A percentile compares a stretch with the other conserved stretches of the same genome.
These are phyloP conservation scores for Penicillium sp. DNA, from an alignment of 2,329 filamentous ascomycete genomes.

Conservation along the genomic window DNA sequence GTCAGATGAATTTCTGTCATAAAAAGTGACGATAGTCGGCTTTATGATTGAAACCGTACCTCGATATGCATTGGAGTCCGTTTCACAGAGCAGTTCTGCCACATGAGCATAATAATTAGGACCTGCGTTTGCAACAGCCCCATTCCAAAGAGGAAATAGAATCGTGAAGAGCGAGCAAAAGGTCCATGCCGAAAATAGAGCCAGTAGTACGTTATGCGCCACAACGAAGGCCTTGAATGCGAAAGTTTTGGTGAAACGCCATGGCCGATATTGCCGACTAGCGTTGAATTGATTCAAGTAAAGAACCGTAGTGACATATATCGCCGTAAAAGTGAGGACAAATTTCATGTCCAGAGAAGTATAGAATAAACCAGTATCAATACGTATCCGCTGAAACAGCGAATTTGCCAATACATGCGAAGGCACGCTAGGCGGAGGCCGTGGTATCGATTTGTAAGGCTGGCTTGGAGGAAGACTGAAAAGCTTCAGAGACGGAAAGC, in stretches of 20 bases:
- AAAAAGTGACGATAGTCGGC: background rate
- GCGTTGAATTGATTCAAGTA: conserved; percentile 23
- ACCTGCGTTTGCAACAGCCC: background rate
- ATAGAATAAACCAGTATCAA: conserved; percentile 15
- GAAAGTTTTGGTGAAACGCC: conserved; percentile 17
- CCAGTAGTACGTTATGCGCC: conserved; percentile 19
- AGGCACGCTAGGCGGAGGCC: background rate
- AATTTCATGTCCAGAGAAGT: conserved; percentile 11
- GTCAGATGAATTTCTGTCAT: background rate
- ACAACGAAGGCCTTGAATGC: conserved; percentile 16
- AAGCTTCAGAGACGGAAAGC: conserved; percentile 11
- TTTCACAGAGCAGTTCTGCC: conserved; percentile 21
- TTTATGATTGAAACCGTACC: conserved; percentile 8
- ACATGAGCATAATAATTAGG: conserved; percentile 9
- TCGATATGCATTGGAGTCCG: conserved; percentile 14
- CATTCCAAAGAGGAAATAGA: background rate
- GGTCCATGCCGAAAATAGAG: conserved; percentile 23
- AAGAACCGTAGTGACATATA: conserved; percentile 19
- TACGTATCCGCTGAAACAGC: conserved; percentile 2
- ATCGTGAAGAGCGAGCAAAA: conserved; percentile 8
- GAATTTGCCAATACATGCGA: background rate
- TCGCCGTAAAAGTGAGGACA: conserved; percentile 18
- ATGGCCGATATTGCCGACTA: conserved; percentile 19
- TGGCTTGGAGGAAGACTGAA: conserved; percentile 18
- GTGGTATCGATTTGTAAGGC: conserved; percentile 6